Conservation (phyloP, 768 basidiomycete species). For the Boletus tylopilopsis region DNA sequence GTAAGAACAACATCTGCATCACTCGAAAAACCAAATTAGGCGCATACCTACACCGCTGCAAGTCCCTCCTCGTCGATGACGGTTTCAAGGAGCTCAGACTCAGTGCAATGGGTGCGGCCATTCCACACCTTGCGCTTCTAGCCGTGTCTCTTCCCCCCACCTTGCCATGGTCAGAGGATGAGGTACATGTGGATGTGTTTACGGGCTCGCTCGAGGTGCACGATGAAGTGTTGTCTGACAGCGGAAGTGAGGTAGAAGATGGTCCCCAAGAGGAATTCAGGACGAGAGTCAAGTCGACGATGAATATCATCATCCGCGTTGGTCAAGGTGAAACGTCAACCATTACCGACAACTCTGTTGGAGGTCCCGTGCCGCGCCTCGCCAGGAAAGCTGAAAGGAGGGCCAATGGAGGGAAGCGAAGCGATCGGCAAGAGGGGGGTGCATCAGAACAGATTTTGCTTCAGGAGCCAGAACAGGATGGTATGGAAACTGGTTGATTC, state of each 20-base stretch:
- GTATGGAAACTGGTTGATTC: constrained; percentile 31
- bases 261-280: constrained; percentile 54
- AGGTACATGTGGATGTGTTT: constrained; percentile 56
- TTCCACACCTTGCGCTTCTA: constrained; percentile 73
- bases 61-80: constrained; percentile 64
- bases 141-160: constrained; percentile 67
- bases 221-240: constrained; percentile 62
- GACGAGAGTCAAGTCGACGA: constrained; percentile 67
- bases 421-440: constrained; percentile 1
- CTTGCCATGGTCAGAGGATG: constrained; percentile 61
- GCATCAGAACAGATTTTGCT: constrained; percentile 30
- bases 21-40: constrained; percentile 73
- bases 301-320: constrained; percentile 57
- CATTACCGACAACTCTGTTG: constrained; percentile 10
- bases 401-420: constrained; percentile 8
- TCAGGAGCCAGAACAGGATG: constrained; percentile 43
- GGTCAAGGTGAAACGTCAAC: constrained; percentile 50
- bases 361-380: not conserved
- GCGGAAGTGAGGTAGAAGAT: constrained; percentile 50
- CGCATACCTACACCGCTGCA: constrained; percentile 75
- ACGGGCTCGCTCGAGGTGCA: constrained; percentile 72
- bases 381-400: constrained; percentile 6
- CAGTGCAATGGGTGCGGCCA: constrained; percentile 86
- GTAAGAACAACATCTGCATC: constrained; percentile 77
- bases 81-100: constrained; percentile 78